Evolutionary conservation across 306 rosid genomes (phyloP).

Genomic region (Glycine latifolia): DNA sequence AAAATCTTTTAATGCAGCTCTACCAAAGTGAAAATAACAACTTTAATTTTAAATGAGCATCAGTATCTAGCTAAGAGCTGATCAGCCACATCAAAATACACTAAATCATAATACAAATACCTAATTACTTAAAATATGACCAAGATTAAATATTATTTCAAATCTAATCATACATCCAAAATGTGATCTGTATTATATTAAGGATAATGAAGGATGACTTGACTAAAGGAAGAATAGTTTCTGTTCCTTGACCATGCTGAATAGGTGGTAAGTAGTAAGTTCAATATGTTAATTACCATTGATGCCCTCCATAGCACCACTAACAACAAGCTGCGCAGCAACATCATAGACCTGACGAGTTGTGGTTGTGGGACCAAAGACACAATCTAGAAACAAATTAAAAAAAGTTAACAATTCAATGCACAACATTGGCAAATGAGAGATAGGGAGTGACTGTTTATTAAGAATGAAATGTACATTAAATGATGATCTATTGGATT

Average conservation of each 20-base stretch:
- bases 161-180: slow-evolving; percentile 30
- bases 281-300: slow-evolving; percentile 70
- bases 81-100: slow-evolving; percentile 34
- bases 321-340: slow-evolving; percentile 91
- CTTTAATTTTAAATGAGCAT: slow-evolving; percentile 25
- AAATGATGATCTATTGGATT: slow-evolving; percentile 19
- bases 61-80: slow-evolving; percentile 28
- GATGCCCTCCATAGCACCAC: slow-evolving; percentile 97
- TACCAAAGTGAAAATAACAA: slow-evolving; percentile 33
- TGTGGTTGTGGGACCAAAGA: slow-evolving; percentile 98
- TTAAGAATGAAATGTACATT: slow-evolving; percentile 21
- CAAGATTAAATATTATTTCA: slow-evolving; percentile 33
- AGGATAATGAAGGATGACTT: slow-evolving; percentile 27
- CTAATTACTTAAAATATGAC: slow-evolving; percentile 36
- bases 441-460: slow-evolving; percentile 6
- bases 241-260: slow-evolving; percentile 34
- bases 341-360: slow-evolving; percentile 97
- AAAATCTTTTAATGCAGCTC: slow-evolving; percentile 42
- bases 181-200: slow-evolving; percentile 25
- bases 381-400: slow-evolving; percentile 68
- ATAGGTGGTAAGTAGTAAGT: slow-evolving; percentile 41
- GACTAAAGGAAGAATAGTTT: slow-evolving; percentile 36
- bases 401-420: slow-evolving; percentile 31
- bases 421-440: slow-evolving; percentile 25
- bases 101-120: slow-evolving; percentile 16